These are phyloP conservation scores for Acephala macrosclerotiorum DNA, from an alignment of 2,329 filamentous ascomycete genomes.

Conservation along the genomic window DNA sequence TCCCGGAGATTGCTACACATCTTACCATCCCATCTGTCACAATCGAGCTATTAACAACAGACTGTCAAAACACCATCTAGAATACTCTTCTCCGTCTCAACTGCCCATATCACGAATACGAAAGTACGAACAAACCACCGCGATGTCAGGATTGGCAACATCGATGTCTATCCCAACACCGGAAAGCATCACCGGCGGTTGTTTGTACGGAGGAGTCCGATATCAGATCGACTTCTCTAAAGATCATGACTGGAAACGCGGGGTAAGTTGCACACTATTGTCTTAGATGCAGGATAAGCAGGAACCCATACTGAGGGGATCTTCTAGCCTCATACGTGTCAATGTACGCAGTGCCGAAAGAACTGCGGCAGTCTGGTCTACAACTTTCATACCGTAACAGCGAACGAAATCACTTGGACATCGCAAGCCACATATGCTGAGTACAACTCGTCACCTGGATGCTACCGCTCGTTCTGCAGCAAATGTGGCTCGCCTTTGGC, in stretches of 20 bases:
- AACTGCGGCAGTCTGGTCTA: constrained; percentile 56
- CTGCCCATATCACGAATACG: background rate
- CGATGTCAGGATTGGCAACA: constrained; percentile 11
- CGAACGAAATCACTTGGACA: constrained; percentile 46
- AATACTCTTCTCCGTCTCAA: background rate
- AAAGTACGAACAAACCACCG: background rate
- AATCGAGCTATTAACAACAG: background rate
- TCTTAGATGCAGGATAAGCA: background rate
- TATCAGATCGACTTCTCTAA: constrained; percentile 56
- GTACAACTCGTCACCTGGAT: constrained; percentile 50
- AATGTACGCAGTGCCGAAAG: constrained; percentile 63
- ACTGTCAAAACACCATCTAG: background rate
- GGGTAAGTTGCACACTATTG: constrained; percentile 39
- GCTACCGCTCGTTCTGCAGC: constrained; percentile 56
- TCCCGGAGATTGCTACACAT: background rate
- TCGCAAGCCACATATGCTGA: constrained; percentile 40
- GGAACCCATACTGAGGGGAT: background rate
- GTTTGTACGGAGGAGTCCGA: constrained; percentile 57
- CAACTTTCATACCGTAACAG: constrained; percentile 49
- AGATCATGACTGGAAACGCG: constrained; percentile 52
- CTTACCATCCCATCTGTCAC: background rate
- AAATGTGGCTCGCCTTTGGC: constrained; percentile 58
- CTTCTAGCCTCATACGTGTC: constrained; percentile 54
- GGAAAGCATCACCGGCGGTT: constrained; percentile 54
- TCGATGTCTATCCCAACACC: constrained; percentile 20